Conservation (phyloP, 768 basidiomycete genomes). For the Leccinum longicurvipes region DNA sequence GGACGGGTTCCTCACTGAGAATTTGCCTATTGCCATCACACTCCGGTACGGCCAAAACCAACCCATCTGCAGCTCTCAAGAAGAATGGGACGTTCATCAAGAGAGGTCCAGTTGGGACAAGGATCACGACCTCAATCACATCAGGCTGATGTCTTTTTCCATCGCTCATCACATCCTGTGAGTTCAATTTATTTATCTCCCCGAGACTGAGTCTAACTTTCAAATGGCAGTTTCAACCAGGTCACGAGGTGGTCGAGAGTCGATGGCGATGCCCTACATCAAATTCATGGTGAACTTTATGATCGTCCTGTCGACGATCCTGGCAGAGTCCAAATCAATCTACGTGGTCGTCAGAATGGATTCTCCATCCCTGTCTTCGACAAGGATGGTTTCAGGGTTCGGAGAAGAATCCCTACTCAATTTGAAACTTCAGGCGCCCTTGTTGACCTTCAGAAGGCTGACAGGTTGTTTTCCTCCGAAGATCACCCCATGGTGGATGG, state of each 20-base stretch:
- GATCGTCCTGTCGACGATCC: not conserved
- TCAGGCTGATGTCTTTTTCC: not conserved
- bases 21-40: not conserved
- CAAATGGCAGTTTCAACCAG: not conserved
- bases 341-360: not conserved
- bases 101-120: not conserved
- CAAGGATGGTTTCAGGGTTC: not conserved
- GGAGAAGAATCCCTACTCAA: not conserved
- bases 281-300: not conserved
- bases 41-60: not conserved
- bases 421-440: not conserved
- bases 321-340: not conserved
- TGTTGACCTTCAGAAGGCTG: not conserved
- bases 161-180: not conserved
- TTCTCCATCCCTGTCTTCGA: not conserved
- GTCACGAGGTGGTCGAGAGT: not conserved
- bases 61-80: not conserved
- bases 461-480: not conserved
- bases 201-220: no score
- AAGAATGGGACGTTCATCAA: not conserved
- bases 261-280: not conserved
- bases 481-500: not conserved
- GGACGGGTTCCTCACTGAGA: not conserved
- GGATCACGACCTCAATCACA: not conserved
- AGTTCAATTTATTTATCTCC: no score